Evolutionary conservation across 2,329 filamentous ascomycete genomes (phyloP).

Genomic region (Arthroderma sp.): DNA sequence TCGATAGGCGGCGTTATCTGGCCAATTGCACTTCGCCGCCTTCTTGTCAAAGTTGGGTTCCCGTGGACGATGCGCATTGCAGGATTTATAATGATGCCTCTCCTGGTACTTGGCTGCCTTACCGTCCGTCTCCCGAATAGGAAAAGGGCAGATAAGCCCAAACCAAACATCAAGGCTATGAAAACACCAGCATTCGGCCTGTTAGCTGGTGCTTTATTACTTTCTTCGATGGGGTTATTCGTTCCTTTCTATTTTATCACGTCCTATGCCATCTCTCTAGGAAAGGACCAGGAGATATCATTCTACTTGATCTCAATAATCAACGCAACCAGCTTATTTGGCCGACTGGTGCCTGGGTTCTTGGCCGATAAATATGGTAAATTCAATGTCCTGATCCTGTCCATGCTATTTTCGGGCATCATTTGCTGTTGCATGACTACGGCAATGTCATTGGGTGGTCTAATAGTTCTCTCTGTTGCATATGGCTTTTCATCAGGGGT

Average conservation of each 20-base stretch:
- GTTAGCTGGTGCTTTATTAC: neutral
- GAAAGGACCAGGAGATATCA: conserved; percentile 16
- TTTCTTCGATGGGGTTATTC: neutral
- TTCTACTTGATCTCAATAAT: conserved; percentile 20
- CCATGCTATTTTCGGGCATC: neutral
- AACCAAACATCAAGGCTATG: conserved; percentile 36
- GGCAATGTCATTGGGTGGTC: conserved; percentile 16
- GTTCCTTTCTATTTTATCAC: conserved; percentile 15
- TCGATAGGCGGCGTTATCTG: conserved; percentile 44
- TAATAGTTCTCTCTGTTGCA: conserved; percentile 31
- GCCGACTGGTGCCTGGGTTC: neutral
- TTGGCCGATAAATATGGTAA: neutral
- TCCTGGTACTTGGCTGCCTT: conserved; percentile 42
- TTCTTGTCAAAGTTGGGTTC: conserved; percentile 37
- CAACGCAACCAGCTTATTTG: conserved; percentile 14
- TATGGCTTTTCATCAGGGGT: conserved; percentile 43
- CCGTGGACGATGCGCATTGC: conserved; percentile 46
- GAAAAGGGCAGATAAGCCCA: conserved; percentile 30
- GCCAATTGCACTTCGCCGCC: conserved; percentile 39
- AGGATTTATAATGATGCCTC: conserved; percentile 49
- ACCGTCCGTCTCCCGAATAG: conserved; percentile 39
- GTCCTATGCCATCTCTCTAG: conserved; percentile 14
- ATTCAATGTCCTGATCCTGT: neutral
- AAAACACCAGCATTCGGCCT: conserved; percentile 36
- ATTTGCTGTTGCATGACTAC: conserved; percentile 9